Evolutionary conservation across 169 alveolate species (phyloP).

Genomic region (Prorocentrum cordatum): DNA sequence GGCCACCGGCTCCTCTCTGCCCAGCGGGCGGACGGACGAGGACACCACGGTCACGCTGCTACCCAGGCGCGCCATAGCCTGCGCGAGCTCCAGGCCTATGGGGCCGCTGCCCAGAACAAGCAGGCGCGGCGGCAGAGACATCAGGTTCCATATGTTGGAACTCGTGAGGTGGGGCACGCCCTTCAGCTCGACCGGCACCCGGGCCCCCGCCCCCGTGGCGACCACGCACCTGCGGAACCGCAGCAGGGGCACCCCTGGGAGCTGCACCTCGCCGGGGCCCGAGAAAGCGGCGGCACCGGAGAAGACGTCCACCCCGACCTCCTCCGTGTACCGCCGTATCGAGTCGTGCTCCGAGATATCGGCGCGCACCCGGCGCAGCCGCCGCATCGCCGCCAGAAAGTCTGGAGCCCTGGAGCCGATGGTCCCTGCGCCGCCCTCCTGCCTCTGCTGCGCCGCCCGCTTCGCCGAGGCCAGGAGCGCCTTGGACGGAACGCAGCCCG

Average conservation of each 20-base stretch:
- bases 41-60: constrained; percentile 14
- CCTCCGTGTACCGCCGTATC: constrained; percentile 9
- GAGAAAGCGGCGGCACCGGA: background rate
- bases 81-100: constrained; percentile 3
- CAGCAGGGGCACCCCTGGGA: background rate
- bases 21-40: background rate
- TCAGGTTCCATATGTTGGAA: constrained; percentile 38
- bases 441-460: background rate
- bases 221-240: constrained; percentile 27
- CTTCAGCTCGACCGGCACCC: background rate
- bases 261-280: background rate
- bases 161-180: constrained; percentile 44
- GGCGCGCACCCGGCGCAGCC: constrained; percentile 43
- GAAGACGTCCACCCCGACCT: constrained; percentile 2
- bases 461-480: constrained; percentile 3
- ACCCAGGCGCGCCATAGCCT: constrained; percentile 17
- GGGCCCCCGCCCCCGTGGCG: constrained; percentile 13
- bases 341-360: constrained; percentile 52
- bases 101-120: background rate
- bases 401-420: background rate
- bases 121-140: constrained; percentile 9
- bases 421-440: background rate
- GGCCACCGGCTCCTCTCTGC: background rate
- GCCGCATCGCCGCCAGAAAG: constrained; percentile 50
- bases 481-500: constrained; percentile 52